These are phyloP conservation scores for Rhytidhysteron rufulum DNA, from an alignment of 2,329 filamentous ascomycete species.

Conservation along the genomic window DNA sequence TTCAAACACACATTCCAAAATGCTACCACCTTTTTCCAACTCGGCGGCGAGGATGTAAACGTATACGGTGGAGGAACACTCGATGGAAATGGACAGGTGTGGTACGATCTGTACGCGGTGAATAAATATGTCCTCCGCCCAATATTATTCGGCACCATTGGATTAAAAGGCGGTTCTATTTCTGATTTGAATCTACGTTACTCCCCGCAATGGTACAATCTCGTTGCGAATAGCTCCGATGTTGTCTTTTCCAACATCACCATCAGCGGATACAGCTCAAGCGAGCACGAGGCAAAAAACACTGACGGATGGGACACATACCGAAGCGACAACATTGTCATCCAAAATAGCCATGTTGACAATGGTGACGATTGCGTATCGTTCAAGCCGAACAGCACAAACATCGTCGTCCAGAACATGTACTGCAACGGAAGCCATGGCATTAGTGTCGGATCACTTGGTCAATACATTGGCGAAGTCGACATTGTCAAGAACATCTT, in stretches of 20 bases:
- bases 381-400: conserved; percentile 64
- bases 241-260: conserved; percentile 62
- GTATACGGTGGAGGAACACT: conserved; percentile 63
- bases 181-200: conserved; percentile 59
- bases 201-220: conserved; percentile 60
- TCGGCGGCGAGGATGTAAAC: conserved; percentile 63
- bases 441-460: conserved; percentile 68
- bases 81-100: conserved; percentile 62
- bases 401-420: conserved; percentile 63
- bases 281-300: conserved; percentile 55
- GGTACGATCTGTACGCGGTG: conserved; percentile 60
- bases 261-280: conserved; percentile 54
- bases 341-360: conserved; percentile 62
- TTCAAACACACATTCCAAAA: conserved; percentile 66
- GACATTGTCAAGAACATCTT: conserved; percentile 69
- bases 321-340: conserved; percentile 58
- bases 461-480: conserved; percentile 60
- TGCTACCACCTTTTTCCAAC: conserved; percentile 62
- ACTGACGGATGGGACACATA: conserved; percentile 58
- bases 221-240: conserved; percentile 63
- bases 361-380: conserved; percentile 70
- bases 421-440: conserved; percentile 68
- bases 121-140: conserved; percentile 58
- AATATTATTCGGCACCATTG: conserved; percentile 55
- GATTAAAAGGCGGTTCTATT: conserved; percentile 55